phyloP scores from a whole-genome alignment of 129 eudicot genomes.

The Centrapalus pauciflorus region DNA sequence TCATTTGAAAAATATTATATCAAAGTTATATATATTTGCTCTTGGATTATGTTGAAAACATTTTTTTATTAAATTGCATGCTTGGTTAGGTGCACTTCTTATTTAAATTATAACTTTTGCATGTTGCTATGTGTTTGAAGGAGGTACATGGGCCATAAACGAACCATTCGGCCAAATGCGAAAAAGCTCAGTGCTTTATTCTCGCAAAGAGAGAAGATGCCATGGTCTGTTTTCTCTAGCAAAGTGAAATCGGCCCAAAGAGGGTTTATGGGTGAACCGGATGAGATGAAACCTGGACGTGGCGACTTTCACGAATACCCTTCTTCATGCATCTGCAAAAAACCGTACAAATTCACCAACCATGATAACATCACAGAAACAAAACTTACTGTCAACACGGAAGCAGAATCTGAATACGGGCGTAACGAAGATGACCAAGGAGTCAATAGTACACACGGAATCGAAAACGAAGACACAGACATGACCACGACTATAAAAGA shows the following conservation, averaged over 20 bases:
- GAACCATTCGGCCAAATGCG: slow-evolving; percentile 91
- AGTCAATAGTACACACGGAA: slow-evolving; percentile 7
- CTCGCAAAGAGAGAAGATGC: slow-evolving; percentile 56
- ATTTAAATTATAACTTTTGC: not conserved
- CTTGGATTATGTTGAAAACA: not conserved
- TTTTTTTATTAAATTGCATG: not conserved
- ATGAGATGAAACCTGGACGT: slow-evolving; percentile 79
- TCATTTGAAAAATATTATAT: not conserved
- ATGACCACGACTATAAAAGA: slow-evolving; percentile 14
- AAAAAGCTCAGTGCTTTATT: slow-evolving; percentile 74
- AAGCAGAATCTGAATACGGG: slow-evolving; percentile 18
- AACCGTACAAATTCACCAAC: slow-evolving; percentile 30
- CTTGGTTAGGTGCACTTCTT: not conserved
- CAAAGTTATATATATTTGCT: too few species aligned
- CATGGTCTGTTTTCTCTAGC: slow-evolving; percentile 68
- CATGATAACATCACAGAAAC: not conserved
- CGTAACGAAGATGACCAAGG: slow-evolving; percentile 12
- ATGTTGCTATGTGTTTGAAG: slow-evolving; percentile 26
- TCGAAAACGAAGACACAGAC: slow-evolving; percentile 4
- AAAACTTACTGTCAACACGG: slow-evolving; percentile 10
- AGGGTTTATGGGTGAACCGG: slow-evolving; percentile 97
- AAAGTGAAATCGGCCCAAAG: slow-evolving; percentile 87
- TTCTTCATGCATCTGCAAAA: slow-evolving; percentile 76
- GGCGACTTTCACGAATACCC: slow-evolving; percentile 86
- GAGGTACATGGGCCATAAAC: slow-evolving; percentile 95